phyloP scores from a whole-genome alignment of 345 rosid genomes.

The Gossypium longicalyx region DNA sequence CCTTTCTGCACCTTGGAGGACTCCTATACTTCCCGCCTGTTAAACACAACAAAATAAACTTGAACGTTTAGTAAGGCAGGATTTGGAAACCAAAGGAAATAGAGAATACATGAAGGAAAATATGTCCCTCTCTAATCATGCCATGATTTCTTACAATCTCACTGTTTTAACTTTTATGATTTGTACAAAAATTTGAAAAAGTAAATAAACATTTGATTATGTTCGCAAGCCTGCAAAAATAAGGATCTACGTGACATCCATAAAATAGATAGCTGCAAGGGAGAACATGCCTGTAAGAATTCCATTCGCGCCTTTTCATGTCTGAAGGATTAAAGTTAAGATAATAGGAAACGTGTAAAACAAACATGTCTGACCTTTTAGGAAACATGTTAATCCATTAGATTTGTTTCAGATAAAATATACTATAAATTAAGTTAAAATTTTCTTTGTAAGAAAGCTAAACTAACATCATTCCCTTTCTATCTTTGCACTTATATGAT shows the following conservation, averaged over 20 bases:
- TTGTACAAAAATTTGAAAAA: not conserved
- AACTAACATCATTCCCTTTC: not conserved
- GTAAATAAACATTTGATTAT: not conserved
- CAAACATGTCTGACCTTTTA: not conserved
- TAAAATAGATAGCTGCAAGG: not conserved
- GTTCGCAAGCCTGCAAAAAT: no score
- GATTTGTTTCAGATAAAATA: not conserved
- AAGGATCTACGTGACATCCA: not conserved
- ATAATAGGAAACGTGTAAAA: not conserved
- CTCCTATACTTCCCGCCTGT: slow-evolving; percentile 79
- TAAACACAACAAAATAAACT: slow-evolving; percentile 14
- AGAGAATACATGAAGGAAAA: not conserved
- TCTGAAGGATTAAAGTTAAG: not conserved
- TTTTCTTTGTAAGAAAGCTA: not conserved
- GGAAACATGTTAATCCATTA: not conserved
- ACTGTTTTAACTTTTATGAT: not conserved
- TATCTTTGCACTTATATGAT: not conserved
- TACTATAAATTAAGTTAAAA: not conserved
- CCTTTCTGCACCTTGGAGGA: slow-evolving; percentile 77
- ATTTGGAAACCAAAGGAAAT: not conserved
- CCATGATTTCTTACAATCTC: not conserved
- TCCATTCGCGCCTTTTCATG: not conserved
- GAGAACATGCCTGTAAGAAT: not conserved
- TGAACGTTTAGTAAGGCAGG: not conserved
- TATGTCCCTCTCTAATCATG: not conserved